These are phyloP conservation scores for Lachnum nothofagi DNA, from an alignment of 2,329 filamentous ascomycete species.

Conservation along the genomic window DNA sequence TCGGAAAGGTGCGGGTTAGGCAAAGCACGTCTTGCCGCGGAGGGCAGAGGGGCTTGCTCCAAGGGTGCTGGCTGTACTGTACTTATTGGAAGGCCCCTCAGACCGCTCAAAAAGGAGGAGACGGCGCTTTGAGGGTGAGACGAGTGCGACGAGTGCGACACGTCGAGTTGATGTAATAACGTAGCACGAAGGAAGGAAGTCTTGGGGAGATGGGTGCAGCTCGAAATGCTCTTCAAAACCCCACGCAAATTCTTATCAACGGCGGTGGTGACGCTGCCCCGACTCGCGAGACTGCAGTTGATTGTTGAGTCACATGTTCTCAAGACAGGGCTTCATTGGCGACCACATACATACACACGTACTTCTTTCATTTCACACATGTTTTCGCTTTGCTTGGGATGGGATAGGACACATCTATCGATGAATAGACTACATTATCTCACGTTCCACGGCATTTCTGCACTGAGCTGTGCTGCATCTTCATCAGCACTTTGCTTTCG, in stretches of 20 bases:
- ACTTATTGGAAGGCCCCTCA: no score
- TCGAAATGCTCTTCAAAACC: no score
- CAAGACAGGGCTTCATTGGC: no score
- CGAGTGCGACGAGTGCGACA: not conserved
- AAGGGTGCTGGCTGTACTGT: not conserved
- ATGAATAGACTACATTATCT: no score
- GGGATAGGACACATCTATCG: no score
- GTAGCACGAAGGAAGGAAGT: no score
- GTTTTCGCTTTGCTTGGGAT: no score
- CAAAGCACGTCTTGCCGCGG: slow-evolving; percentile 15
- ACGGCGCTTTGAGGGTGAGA: not conserved
- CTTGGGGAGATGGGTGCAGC: no score
- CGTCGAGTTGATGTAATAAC: not conserved
- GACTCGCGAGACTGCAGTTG: not conserved
- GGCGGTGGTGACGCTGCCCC: not conserved
- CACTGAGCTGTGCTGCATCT: not conserved
- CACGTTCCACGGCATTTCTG: not conserved
- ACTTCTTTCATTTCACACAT: no score
- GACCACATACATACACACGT: no score
- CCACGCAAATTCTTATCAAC: no score
- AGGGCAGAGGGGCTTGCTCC: not conserved
- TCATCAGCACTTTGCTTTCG: not conserved
- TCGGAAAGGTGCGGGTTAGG: slow-evolving; percentile 20
- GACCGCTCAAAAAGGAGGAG: not conserved
- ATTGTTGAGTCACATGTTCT: not conserved